Conservation (phyloP, 805 yeast species). For the Saturnispora mendoncae region DNA sequence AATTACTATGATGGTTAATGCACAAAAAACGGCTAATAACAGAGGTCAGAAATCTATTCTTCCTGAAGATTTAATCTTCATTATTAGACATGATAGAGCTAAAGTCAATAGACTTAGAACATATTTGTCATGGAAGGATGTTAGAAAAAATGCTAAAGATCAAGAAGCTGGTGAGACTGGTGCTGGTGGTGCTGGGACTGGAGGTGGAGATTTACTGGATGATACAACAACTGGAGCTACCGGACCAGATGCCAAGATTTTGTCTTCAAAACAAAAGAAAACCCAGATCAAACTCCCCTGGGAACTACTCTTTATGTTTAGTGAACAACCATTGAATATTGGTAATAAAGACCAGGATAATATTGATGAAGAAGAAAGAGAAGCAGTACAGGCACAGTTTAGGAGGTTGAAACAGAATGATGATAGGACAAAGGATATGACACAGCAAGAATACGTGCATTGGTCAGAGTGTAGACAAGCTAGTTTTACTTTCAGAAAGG, state of each 20-base stretch:
- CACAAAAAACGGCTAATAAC: slow-evolving; percentile 65
- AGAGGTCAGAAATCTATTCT: slow-evolving; percentile 80
- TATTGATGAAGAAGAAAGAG: slow-evolving; percentile 78
- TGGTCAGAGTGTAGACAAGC: slow-evolving; percentile 99
- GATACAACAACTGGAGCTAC: slow-evolving; percentile 25
- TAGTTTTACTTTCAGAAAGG: slow-evolving; percentile 87
- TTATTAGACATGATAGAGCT: slow-evolving; percentile 88
- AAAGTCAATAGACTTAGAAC: slow-evolving; percentile 88
- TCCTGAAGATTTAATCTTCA: slow-evolving; percentile 88
- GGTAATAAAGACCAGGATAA: slow-evolving; percentile 35
- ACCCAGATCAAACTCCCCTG: slow-evolving; percentile 82
- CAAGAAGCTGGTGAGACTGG: slow-evolving; percentile 43
- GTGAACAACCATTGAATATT: slow-evolving; percentile 74
- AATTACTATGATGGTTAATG: slow-evolving; percentile 67
- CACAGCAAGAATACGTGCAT: slow-evolving; percentile 94
- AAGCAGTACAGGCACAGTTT: slow-evolving; percentile 80
- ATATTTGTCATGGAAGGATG: slow-evolving; percentile 93
- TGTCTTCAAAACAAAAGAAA: slow-evolving; percentile 52
- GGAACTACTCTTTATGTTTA: slow-evolving; percentile 91
- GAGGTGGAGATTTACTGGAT: slow-evolving; percentile 29
- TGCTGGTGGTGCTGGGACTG: slow-evolving; percentile 33
- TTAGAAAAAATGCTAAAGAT: slow-evolving; percentile 67
- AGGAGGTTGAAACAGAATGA: slow-evolving; percentile 87
- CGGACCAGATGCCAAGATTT: slow-evolving; percentile 35
- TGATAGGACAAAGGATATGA: slow-evolving; percentile 88